Percentiles rank a stretch among this genome's conserved stretches.
Evolutionary conservation across 306 rosid genomes (phyloP).

Genomic region (Adenanthera pavonina): DNA sequence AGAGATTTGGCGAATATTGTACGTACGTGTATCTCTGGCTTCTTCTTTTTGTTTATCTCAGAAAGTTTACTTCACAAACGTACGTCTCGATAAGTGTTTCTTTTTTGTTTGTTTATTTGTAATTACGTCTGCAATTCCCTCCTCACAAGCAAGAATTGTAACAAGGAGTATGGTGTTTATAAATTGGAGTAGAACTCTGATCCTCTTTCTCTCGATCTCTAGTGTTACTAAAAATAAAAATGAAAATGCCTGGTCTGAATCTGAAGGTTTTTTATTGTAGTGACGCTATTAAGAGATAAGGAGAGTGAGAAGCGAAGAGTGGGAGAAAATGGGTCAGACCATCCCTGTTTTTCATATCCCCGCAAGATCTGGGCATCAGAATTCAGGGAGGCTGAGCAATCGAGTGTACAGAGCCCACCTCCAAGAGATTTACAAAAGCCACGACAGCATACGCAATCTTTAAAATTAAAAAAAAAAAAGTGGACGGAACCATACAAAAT

Average conservation of each 20-base stretch:
- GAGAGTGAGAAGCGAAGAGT: slow-evolving; percentile 25
- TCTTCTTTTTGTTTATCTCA: neutral
- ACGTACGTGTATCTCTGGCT: slow-evolving; percentile 10
- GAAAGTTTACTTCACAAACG: neutral
- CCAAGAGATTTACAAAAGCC: slow-evolving; percentile 42
- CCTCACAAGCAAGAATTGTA: neutral
- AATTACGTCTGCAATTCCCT: neutral
- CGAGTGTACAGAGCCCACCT: slow-evolving; percentile 36
- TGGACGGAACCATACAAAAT: too few species aligned
- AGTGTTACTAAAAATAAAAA: neutral
- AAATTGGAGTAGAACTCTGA: neutral
- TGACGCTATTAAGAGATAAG: slow-evolving; percentile 34
- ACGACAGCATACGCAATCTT: slow-evolving; percentile 27
- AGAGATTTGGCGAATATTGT: slow-evolving; percentile 32
- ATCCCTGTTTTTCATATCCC: slow-evolving; percentile 57
- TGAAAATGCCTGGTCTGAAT: neutral
- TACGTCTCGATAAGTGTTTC: too few species aligned
- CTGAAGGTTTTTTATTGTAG: neutral
- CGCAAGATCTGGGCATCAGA: slow-evolving; percentile 63
- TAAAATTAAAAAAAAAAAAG: neutral
- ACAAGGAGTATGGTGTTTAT: neutral
- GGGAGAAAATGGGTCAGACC: slow-evolving; percentile 42
- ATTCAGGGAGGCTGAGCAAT: slow-evolving; percentile 41
- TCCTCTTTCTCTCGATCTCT: neutral
- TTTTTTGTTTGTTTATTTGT: neutral